Evolutionary conservation across 139 green algal species (phyloP), one percentile per base, ranked within the genome.

Genomic region (Mesostigma viride): DNA sequence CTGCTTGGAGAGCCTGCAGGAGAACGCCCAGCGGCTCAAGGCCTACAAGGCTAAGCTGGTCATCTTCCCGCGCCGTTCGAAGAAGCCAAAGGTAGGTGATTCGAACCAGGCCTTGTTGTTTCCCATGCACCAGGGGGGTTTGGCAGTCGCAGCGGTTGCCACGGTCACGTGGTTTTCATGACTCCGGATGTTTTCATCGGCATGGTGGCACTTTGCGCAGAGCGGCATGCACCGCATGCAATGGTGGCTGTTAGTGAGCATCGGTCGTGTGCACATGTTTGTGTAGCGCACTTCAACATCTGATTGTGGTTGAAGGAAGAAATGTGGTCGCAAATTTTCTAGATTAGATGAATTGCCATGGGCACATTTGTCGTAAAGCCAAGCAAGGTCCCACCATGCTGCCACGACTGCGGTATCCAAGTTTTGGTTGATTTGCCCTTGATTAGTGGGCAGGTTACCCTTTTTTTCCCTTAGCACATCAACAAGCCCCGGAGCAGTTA

Each of bases 1-100:
- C 45, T 94, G 83, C 40, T 75, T 95, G 71, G 93, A 99, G 83
- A 77, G 79, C 63, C 84, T 99, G 61, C 85, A 95, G 89, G 82
- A 84, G 62, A 99, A 99, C 68, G 91, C 89, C 22, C 76, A 86
- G 65, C 76, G 94, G 17, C 84, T 99, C 33, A 97, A 98, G 88
- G 85, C 85, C 6, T 99, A 96, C 91, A 92, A 89, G 79, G 82
- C 84, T 69, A 95, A 92, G 70, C 77, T 99, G 72, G 81, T 97
- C 11, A 70, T 99, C 20, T 97, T 99, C 91, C 94, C 94, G 8
- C 83, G 82, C 60, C 66, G 69, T 14, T 78, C 82, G 48, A 91
- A 91, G 78, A 95, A 95, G 86, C 87, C 90, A 60, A 96, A 95
- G 88, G 71, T 77, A 57, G 31, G 65, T 59, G 60, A 67, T 8